These are phyloP conservation scores for Colletotrichum musicola DNA, from an alignment of 2,329 filamentous ascomycete species.

Conservation along the genomic window DNA sequence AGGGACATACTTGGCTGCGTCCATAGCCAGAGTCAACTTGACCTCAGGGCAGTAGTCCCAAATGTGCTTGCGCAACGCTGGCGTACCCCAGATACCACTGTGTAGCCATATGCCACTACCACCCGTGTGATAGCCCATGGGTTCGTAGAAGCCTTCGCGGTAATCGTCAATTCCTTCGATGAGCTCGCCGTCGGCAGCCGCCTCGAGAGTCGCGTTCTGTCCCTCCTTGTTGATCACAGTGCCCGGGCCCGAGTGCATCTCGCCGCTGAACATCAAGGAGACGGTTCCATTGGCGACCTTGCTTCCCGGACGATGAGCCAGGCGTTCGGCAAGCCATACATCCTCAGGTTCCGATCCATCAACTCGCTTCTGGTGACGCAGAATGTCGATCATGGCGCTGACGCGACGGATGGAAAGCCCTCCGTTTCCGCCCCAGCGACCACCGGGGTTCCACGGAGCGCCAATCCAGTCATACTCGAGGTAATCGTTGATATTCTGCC, in stretches of 20 bases:
- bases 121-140: slow-evolving; percentile 71
- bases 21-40: slow-evolving; percentile 69
- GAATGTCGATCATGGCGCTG: slow-evolving; percentile 64
- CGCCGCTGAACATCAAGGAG: slow-evolving; percentile 63
- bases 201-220: slow-evolving; percentile 44
- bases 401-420: slow-evolving; percentile 66
- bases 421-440: slow-evolving; percentile 63
- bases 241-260: slow-evolving; percentile 56
- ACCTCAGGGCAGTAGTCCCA: slow-evolving; percentile 71
- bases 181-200: slow-evolving; percentile 47
- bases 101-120: slow-evolving; percentile 61
- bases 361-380: slow-evolving; percentile 60
- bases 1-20: slow-evolving; percentile 63
- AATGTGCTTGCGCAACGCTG: slow-evolving; percentile 61
- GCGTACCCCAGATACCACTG: slow-evolving; percentile 61
- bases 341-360: slow-evolving; percentile 64
- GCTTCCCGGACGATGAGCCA: slow-evolving; percentile 61
- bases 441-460: slow-evolving; percentile 60
- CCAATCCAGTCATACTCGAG: slow-evolving; percentile 67
- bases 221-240: slow-evolving; percentile 41
- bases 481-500: slow-evolving; percentile 61
- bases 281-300: slow-evolving; percentile 65
- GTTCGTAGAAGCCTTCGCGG: slow-evolving; percentile 66
- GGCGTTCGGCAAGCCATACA: slow-evolving; percentile 66
- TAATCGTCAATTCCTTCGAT: slow-evolving; percentile 62